Evolutionary conservation across 2,329 filamentous ascomycete species (phyloP), one percentile per base, ranked within the genome.

Genomic region (Diplodia scrobiculata): DNA sequence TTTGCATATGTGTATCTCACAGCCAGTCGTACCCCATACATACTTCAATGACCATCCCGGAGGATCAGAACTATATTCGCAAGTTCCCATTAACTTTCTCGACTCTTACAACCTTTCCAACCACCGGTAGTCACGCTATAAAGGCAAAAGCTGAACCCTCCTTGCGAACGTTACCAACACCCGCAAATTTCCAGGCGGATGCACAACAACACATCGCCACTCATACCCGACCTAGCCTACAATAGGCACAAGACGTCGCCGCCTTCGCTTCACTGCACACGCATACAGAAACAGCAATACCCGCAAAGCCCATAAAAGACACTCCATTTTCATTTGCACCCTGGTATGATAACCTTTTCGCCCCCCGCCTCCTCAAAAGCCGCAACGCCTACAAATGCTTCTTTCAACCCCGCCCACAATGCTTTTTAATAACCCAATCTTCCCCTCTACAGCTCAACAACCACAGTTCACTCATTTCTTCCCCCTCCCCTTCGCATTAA

Each of bases 401-500:
- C 10, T 13, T 53, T 17, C 27, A 53, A 53, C 27, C 27, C 25
- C 9, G 6, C 25, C 51, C 4, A 32, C 51, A 29, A 11, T 53
- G 27, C 27, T 19, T 34, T 52, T 34, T 1, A n/a, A 17, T 32
- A 27, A 11, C 14, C 13, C 48, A 25, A 29, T 32, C 27, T 38
- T 25, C 19, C 32, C 19, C 5, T 11, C 6, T 36, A 10, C 10
- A 36, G 34, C 10, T 38, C 10, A 17, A 19, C 21, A 21, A n/a
- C 32, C 2, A 27, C 2, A 1, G 1, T 4, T 5, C 9, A 2
- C 38, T 60, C 67, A 77, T 70, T 76, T 78, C 67, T 76, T 78
- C 0, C 75, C 75, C 60, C 73, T 75, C 0, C 76, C 76, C 64
- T 73, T 73, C 34, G 75, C 75, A 63, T 91, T 96, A 77, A 97